Evolutionary conservation across 106 monocot genomes (phyloP).

Genomic region (Dioscorea alata): DNA sequence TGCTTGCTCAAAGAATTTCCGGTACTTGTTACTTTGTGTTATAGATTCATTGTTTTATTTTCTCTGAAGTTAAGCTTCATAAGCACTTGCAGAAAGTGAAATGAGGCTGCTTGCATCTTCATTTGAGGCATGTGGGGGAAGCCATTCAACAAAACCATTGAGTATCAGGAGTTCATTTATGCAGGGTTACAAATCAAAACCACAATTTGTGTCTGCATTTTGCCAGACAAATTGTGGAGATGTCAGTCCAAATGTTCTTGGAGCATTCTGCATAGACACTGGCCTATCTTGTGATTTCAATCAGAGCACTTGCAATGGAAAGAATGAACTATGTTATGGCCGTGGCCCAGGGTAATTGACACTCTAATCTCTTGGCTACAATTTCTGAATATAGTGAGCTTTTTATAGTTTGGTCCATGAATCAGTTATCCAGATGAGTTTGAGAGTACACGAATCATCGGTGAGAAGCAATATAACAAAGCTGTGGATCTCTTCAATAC

Average conservation of each 20-base stretch:
- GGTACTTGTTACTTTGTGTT: too few relatives aligned
- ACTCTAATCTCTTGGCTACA: not conserved
- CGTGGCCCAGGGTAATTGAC: slow-evolving; percentile 78
- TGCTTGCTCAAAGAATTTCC: not conserved
- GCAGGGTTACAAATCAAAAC: slow-evolving; percentile 39
- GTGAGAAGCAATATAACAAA: slow-evolving; percentile 66
- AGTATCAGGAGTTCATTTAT: slow-evolving; percentile 37
- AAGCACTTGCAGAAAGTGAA: slow-evolving; percentile 33
- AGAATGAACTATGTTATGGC: slow-evolving; percentile 87
- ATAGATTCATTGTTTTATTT: too few relatives aligned
- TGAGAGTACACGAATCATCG: slow-evolving; percentile 87
- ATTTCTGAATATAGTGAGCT: not conserved
- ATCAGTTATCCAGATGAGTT: slow-evolving; percentile 89
- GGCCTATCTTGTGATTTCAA: slow-evolving; percentile 91
- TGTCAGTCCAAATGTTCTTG: slow-evolving; percentile 91
- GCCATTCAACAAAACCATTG: slow-evolving; percentile 27
- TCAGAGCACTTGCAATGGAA: slow-evolving; percentile 87
- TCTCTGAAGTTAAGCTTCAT: too few relatives aligned
- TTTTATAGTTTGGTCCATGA: slow-evolving; percentile 1
- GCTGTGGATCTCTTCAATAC: slow-evolving; percentile 70
- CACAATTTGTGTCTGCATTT: slow-evolving; percentile 81
- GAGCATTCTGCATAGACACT: slow-evolving; percentile 85
- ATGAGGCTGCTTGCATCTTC: slow-evolving; percentile 55
- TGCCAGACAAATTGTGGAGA: slow-evolving; percentile 95
- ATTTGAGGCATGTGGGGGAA: slow-evolving; percentile 70